Base-by-base conservation (phyloP, 805 yeast species). In the Metschnikowia cerradonensis region DNA sequence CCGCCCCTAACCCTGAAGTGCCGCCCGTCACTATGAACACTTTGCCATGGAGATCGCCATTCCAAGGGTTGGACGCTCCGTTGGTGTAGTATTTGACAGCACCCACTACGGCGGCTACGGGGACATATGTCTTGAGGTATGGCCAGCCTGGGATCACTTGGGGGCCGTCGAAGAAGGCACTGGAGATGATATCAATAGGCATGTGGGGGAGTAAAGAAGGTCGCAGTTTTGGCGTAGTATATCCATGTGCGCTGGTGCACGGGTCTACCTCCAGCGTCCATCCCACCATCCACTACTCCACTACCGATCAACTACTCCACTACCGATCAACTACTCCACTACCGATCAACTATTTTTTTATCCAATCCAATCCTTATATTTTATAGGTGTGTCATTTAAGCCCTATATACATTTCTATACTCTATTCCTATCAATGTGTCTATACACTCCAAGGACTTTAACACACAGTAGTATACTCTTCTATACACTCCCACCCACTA, bases 21-120 rank as follows among this genome's bases (percentile, higher is more conserved):
- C 96, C 99, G n/a, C 99, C 99, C 0, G 94, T 86, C 6, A 88
- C 76, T 19, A 88, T 72, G 60, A 76, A 86, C 4, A 91, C 98
- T 61, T 84, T 83, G 1, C 98, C 97, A 63, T 94, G 96, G 64
- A 92, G 68, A 56, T 90, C 91, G 52, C 97, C 77, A 54, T 89
- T 96, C 96, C 97, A 92, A 0, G 90, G 87, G 68, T 92, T 94
- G 19, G 79, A 58, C 1, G 88, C 67, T 10, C 99, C 99, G 34
- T 85, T 80, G 60, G 87, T 83, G 70, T 87, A 89, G 64, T 80
- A 81, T 65, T 92, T 92, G 40, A 82, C 47, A 1, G 77, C 77
- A 0, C 76, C 69, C 15, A 53, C 49, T 15, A 54, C 60, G 0
- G 79, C 61, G 3, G 75, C 70, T 35, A 41, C 47, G 0, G 96